Conservation (phyloP, 148 eudicot genomes). For the Rhododendron simsii region DNA sequence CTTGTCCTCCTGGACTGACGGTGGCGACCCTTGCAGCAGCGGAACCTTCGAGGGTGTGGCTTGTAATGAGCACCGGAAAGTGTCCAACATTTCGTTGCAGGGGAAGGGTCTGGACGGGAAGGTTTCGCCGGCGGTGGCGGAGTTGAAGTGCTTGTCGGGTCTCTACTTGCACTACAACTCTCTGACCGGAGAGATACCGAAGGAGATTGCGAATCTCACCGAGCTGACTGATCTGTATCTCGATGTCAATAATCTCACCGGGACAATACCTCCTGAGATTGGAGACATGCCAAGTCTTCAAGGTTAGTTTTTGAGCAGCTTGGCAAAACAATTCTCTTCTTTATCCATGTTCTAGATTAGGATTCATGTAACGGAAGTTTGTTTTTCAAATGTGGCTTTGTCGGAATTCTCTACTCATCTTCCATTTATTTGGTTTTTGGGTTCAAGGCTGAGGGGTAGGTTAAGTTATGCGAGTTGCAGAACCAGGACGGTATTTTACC, state of each 20-base stretch:
- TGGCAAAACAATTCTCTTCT: not conserved
- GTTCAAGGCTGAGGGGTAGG: too few relatives aligned
- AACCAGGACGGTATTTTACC: too few relatives aligned
- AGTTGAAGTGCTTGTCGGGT: constrained; percentile 64
- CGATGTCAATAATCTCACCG: constrained; percentile 64
- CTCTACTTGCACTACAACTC: constrained; percentile 78
- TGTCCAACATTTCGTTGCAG: constrained; percentile 73
- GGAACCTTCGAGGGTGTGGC: constrained; percentile 61
- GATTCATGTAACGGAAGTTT: not conserved
- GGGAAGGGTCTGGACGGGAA: constrained; percentile 58
- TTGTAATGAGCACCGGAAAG: constrained; percentile 71
- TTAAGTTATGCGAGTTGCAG: too few relatives aligned
- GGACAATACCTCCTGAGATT: constrained; percentile 50
- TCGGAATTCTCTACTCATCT: not conserved
- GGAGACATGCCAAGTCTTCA: constrained; percentile 71
- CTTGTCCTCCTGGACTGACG: constrained; percentile 50
- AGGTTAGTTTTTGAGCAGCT: constrained; percentile 39
- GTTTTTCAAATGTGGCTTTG: not conserved
- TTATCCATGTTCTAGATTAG: not conserved
- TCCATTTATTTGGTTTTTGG: not conserved
- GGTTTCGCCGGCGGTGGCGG: constrained; percentile 64
- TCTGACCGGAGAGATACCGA: constrained; percentile 62
- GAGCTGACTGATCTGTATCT: constrained; percentile 79
- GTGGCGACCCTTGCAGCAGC: constrained; percentile 80
- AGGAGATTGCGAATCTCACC: constrained; percentile 51